Conservation (phyloP, 1,284 basidiomycete genomes). For the Stereum hirsutum region DNA sequence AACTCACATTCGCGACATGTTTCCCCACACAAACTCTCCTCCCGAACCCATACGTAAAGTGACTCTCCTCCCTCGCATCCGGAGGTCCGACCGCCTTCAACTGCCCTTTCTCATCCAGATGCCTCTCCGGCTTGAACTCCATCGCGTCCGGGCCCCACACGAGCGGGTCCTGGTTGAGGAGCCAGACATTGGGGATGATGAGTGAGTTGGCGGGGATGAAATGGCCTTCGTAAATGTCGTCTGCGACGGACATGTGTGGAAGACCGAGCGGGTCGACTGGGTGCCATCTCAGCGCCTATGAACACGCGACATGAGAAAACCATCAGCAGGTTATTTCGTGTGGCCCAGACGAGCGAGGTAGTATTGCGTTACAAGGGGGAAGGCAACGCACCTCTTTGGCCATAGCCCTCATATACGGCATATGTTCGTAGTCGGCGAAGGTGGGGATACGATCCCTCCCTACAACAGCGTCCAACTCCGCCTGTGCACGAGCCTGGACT, state of each 20-base stretch:
- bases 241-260: no score
- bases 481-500: constrained; percentile 8
- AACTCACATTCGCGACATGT: constrained; percentile 8
- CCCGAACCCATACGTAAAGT: constrained; percentile 5
- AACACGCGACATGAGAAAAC: no score
- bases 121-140: constrained; percentile 6
- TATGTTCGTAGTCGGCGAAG: constrained; percentile 3
- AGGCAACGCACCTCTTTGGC: no score
- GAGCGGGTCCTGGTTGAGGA: constrained; percentile 3
- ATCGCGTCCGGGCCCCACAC: constrained; percentile 4
- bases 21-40: constrained; percentile 5
- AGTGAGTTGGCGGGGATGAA: constrained; percentile 15
- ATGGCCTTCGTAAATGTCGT: constrained; percentile 14
- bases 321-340: no score
- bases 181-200: constrained; percentile 11
- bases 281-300: no score
- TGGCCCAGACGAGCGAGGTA: no score
- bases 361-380: no score
- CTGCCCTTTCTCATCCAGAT: constrained; percentile 4
- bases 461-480: constrained; percentile 11
- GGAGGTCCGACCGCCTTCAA: neutral
- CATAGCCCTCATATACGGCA: constrained; percentile 10
- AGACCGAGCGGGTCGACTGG: no score
- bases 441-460: constrained; percentile 7
- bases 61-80: constrained; percentile 5